Evolutionary conservation across 2,329 filamentous ascomycete species (phyloP).

Genomic region (Orbilia ellipsospora): DNA sequence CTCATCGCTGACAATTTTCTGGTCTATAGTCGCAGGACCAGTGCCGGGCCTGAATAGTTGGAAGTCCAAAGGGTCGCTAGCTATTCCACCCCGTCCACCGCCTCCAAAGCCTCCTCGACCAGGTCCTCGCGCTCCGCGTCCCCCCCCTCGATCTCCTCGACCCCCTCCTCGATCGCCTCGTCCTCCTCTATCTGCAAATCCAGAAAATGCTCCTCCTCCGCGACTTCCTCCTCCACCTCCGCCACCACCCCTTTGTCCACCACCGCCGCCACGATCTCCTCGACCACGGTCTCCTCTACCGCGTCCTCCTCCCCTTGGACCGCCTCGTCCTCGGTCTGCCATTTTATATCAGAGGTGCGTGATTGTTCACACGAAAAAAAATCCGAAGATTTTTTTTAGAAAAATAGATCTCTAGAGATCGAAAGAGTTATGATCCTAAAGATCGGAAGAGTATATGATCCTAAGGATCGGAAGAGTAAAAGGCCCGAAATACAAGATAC

Average conservation of each 20-base stretch:
- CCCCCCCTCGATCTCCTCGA: constrained; percentile 13
- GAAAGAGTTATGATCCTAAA: constrained; percentile 7
- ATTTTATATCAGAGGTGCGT: constrained; percentile 47
- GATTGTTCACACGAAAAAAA: constrained; percentile 36
- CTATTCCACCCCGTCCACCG: constrained; percentile 57
- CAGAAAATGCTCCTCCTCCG: constrained; percentile 6
- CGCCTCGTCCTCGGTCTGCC: constrained; percentile 44
- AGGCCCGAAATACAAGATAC: constrained; percentile 3
- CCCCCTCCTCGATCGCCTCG: constrained; percentile 17
- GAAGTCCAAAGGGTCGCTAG: constrained; percentile 46
- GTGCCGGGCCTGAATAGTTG: constrained; percentile 42
- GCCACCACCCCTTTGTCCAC: constrained; percentile 19
- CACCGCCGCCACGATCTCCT: constrained; percentile 12
- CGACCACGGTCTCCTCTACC: constrained; percentile 13
- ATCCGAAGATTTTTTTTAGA: constrained; percentile 24
- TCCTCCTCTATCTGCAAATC: neutral
- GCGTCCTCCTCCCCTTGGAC: constrained; percentile 8
- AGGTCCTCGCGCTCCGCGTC: constrained; percentile 21
- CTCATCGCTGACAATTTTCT: constrained; percentile 59
- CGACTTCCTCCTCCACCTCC: constrained; percentile 17
- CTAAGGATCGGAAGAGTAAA: neutral
- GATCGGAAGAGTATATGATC: constrained; percentile 2
- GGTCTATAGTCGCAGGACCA: constrained; percentile 57
- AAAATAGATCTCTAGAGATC: neutral
- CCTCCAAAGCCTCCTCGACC: constrained; percentile 50